Evolutionary conservation across 495 filamentous ascomycete genomes (phyloP).

Genomic region (Penicillium lividum): DNA sequence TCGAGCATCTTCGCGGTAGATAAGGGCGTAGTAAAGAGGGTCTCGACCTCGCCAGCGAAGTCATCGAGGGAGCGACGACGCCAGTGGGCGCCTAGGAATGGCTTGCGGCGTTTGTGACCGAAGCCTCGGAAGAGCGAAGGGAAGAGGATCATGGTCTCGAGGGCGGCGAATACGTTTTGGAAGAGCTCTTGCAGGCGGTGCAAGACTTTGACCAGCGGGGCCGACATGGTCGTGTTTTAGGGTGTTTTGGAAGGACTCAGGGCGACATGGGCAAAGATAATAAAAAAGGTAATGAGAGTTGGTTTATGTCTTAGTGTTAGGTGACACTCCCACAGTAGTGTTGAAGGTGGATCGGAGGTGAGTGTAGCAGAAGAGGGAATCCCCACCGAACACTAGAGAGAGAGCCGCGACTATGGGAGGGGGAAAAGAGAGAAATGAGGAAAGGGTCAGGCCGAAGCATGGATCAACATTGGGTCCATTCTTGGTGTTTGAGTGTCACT

Average conservation of each 20-base stretch:
- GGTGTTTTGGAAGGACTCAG: neutral
- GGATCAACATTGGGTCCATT: constrained; percentile 47
- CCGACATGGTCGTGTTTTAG: constrained; percentile 36
- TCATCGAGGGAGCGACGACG: constrained; percentile 51
- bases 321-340: constrained; percentile 34
- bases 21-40: constrained; percentile 48
- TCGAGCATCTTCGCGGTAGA: constrained; percentile 44
- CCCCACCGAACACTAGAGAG: constrained; percentile 9
- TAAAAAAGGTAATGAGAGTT: constrained; percentile 19
- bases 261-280: constrained; percentile 16
- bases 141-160: constrained; percentile 54
- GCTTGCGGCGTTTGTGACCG: constrained; percentile 36
- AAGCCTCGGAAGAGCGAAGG: constrained; percentile 49
- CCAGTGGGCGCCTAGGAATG: constrained; percentile 41
- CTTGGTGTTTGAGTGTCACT: constrained; percentile 29
- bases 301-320: constrained; percentile 18
- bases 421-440: neutral
- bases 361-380: constrained; percentile 22
- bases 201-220: constrained; percentile 46
- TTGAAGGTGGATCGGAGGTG: constrained; percentile 28
- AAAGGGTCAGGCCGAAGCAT: constrained; percentile 25
- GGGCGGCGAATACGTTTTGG: constrained; percentile 50
- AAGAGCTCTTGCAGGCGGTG: constrained; percentile 56
- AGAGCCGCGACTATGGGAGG: constrained; percentile 9
- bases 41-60: constrained; percentile 51